These are phyloP conservation scores for Moesziomyces aphidis DNA, from an alignment of 1,284 basidiomycete species.

Conservation along the genomic window DNA sequence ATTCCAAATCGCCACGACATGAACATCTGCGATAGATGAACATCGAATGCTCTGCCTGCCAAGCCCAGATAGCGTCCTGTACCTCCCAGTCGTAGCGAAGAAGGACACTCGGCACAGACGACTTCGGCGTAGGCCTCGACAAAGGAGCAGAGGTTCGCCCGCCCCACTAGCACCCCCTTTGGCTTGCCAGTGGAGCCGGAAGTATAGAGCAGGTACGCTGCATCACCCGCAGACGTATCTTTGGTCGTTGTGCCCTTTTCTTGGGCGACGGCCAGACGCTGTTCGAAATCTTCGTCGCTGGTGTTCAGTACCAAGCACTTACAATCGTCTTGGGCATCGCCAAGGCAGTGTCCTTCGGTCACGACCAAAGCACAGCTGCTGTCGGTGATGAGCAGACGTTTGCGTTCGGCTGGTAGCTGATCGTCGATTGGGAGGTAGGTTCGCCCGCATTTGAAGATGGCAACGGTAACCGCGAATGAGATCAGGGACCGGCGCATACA, in stretches of 20 bases:
- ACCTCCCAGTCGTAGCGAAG: constrained; percentile 9
- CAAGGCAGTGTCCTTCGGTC: constrained; percentile 8
- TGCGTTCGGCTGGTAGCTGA: constrained; percentile 72
- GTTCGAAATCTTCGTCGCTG: constrained; percentile 4
- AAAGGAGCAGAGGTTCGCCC: constrained; percentile 15
- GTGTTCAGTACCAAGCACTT: constrained; percentile 1
- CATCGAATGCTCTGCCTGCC: constrained; percentile 71
- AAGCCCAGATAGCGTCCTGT: constrained; percentile 16
- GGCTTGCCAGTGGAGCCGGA: constrained; percentile 72
- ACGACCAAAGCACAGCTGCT: constrained; percentile 69
- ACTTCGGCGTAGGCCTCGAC: constrained; percentile 20
- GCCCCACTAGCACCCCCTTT: constrained; percentile 72
- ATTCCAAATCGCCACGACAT: constrained; percentile 71
- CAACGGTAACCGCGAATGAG: constrained; percentile 72
- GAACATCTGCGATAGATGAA: constrained; percentile 72
- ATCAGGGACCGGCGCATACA: constrained; percentile 71
- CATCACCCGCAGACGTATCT: constrained; percentile 2
- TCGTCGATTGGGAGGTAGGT: constrained; percentile 75
- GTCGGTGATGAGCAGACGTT: constrained; percentile 71
- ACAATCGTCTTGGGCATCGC: constrained; percentile 9
- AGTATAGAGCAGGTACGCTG: constrained; percentile 73
- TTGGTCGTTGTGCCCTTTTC: background rate
- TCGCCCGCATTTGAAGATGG: constrained; percentile 72
- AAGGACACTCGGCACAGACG: constrained; percentile 16
- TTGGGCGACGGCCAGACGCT: background rate